These are phyloP conservation scores for Penicillium sp. DNA, from an alignment of 2,329 filamentous ascomycete species.

Conservation along the genomic window DNA sequence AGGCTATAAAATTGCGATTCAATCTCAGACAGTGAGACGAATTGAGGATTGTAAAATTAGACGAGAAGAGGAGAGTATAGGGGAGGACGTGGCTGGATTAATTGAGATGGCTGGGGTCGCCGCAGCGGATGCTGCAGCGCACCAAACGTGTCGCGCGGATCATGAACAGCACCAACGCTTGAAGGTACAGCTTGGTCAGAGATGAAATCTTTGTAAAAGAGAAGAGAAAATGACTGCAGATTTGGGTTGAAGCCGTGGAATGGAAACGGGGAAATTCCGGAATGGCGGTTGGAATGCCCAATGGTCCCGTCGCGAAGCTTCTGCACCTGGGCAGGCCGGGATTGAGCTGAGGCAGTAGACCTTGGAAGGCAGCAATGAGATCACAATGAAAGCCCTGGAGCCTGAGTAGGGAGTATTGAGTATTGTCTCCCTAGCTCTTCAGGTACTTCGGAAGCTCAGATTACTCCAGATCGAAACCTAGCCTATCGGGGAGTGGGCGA, in stretches of 20 bases:
- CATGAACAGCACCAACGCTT: constrained; percentile 12
- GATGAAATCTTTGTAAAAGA: not conserved
- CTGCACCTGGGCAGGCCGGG: not conserved
- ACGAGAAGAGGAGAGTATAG: constrained; percentile 12
- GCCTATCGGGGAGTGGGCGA: not conserved
- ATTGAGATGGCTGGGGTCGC: constrained; percentile 40
- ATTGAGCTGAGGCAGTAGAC: not conserved
- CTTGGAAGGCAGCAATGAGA: not conserved
- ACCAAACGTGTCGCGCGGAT: constrained; percentile 20
- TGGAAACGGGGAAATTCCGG: constrained; percentile 2
- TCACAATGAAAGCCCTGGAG: not conserved
- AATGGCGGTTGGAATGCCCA: constrained; percentile 7
- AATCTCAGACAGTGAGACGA: constrained; percentile 6
- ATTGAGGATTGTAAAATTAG: constrained; percentile 2
- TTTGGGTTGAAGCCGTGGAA: constrained; percentile 2
- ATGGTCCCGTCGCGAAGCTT: not conserved
- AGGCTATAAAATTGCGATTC: constrained; percentile 2
- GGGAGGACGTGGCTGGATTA: constrained; percentile 30
- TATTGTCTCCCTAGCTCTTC: not conserved
- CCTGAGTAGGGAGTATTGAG: not conserved
- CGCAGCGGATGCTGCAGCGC: constrained; percentile 21
- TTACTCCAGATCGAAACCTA: not conserved
- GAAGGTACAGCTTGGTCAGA: not conserved
- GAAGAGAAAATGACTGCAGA: not conserved
- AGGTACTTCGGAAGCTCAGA: not conserved